Base-by-base conservation (phyloP, 2,329 filamentous ascomycete species). In the Aspergillus sp. region DNA sequence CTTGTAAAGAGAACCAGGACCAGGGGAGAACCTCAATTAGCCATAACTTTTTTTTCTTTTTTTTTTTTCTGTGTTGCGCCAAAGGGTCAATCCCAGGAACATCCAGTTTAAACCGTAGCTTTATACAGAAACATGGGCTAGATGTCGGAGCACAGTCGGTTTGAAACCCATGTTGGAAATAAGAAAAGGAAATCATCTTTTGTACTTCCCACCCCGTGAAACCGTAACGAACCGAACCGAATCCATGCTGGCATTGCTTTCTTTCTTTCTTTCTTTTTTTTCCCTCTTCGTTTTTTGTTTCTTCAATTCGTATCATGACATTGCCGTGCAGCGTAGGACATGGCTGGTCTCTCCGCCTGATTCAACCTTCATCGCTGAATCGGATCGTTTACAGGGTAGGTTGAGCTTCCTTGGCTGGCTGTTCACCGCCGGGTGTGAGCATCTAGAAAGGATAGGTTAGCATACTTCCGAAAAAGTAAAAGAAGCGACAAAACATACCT, bases 401-500 rank as follows among this genome's bases (percentile, higher is more conserved):
- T 52, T 69, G 59, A 49, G 57, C 59, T 49, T 58, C 46, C 55
- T 62, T 54, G 53, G 62, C 59, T 53, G 64, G 57, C 43, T 54
- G 51, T 32, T 53, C 51, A 41, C 70, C 70, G 38, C 70, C 70
- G 38, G 70, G 69, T 23, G 69, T 67, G 56, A 73, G 68, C 67
- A 73, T 71, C 70, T 6, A 7, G 22, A 20, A n/a, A 20, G 17
- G 17, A 19, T 19, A 19, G 17, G 17, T 19, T 19, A 19, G 17
- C 17, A 19, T 19, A 19, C 17, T 19, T 19, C 17, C 17, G 17
- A 19, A 19, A 19, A 19, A 19, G 17, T 19, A 3, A 19, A 19
- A 19, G 17, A 19, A 19, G 3, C 10, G 25, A 30, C 3, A 33
- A 43, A 51, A 71, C 75, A 61, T 62, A 85, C 82, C 76, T 95